Conservation (phyloP, 305 asterid genomes). For the Ajuga reptans region DNA sequence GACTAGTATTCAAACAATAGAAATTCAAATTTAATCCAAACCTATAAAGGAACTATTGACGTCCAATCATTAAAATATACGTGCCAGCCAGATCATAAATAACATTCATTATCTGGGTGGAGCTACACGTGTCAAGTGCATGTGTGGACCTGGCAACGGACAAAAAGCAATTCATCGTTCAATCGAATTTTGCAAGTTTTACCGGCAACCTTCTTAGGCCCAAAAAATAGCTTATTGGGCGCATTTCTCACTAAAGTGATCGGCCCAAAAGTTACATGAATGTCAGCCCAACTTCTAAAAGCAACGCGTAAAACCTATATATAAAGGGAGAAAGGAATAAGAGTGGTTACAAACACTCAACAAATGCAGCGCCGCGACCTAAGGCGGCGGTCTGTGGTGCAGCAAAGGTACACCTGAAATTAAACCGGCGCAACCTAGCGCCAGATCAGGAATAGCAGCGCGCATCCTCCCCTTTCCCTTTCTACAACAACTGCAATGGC, state of each 20-base stretch:
- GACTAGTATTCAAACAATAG: neutral
- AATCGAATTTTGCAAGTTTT: neutral
- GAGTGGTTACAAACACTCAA: constrained; percentile 16
- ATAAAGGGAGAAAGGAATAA: neutral
- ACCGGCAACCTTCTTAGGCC: constrained; percentile 9
- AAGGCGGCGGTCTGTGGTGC: too few relatives aligned
- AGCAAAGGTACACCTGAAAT: too few relatives aligned
- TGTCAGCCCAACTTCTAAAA: constrained; percentile 21
- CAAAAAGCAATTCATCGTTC: constrained; percentile 1
- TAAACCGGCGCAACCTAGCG: too few relatives aligned
- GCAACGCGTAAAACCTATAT: constrained; percentile 16
- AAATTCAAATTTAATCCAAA: neutral
- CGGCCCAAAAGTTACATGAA: constrained; percentile 13
- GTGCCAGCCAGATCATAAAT: neutral
- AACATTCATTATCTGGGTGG: neutral
- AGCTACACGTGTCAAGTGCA: neutral
- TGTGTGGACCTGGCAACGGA: neutral
- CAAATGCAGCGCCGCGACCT: neutral
- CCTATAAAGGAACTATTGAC: neutral
- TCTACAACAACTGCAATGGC: constrained; percentile 8
- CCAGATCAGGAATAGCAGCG: too few relatives aligned
- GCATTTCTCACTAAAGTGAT: neutral
- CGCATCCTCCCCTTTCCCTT: too few relatives aligned
- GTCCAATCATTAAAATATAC: neutral
- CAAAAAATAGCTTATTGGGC: constrained; percentile 14